Evolutionary conservation across 2,329 filamentous ascomycete genomes (phyloP).

Genomic region (Aureobasidium sp.): DNA sequence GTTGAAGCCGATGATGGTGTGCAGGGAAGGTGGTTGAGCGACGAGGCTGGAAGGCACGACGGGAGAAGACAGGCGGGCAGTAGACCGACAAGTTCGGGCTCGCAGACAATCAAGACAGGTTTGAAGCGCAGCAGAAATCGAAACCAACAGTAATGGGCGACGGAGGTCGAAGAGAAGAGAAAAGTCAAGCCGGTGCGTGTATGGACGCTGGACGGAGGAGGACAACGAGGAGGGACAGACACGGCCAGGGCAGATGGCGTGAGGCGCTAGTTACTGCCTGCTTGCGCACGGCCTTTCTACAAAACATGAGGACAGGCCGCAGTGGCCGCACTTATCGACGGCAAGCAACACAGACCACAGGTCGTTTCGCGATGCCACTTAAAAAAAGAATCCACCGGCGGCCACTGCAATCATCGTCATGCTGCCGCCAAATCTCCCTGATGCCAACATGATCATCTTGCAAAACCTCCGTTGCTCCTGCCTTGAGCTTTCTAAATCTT

Average conservation of each 20-base stretch:
- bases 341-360: conserved; percentile 1
- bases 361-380: conserved; percentile 11
- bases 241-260: conserved; percentile 8
- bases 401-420: conserved; percentile 14
- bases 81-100: neutral
- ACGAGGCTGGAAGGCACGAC: neutral
- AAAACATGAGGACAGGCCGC: neutral
- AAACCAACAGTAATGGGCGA: conserved; percentile 9
- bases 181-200: conserved; percentile 1
- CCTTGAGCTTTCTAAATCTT: neutral
- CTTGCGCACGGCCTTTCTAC: neutral
- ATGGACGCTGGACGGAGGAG: conserved; percentile 5
- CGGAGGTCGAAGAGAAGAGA: conserved; percentile 5
- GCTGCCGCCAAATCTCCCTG: neutral
- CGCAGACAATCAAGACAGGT: conserved; percentile 9
- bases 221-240: conserved; percentile 8
- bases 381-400: conserved; percentile 8
- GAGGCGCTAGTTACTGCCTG: neutral
- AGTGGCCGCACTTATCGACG: conserved; percentile 1
- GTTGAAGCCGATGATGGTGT: neutral
- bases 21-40: conserved; percentile 8
- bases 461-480: neutral
- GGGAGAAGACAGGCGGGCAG: neutral
- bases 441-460: neutral
- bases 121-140: neutral